Evolutionary conservation across 2,329 filamentous ascomycete genomes (phyloP), one percentile per base, ranked within the genome.

Genomic region (Rutstroemia sp.): DNA sequence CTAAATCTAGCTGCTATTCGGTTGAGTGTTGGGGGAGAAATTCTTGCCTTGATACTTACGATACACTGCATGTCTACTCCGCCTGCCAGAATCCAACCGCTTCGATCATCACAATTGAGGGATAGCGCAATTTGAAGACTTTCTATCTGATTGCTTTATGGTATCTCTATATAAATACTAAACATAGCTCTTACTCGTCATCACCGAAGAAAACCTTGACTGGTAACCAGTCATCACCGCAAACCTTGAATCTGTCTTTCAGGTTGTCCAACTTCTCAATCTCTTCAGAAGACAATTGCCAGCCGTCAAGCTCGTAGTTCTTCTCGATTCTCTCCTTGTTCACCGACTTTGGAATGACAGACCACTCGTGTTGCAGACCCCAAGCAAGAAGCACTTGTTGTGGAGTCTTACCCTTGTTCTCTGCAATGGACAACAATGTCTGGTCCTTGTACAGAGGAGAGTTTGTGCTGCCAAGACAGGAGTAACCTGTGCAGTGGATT

Each of bases 321-420:
- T 76, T 81, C 72, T 87, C 77, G 67, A 95, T 91, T 44, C 89
- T 81, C 53, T 76, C 77, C 63, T 83, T 80, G 63, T 82, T 91
- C 57, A 92, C 87, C 52, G 82, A 87, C 80, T 95, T 95, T 66
- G 89, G 89, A 66, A 95, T 90, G 52, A 95, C 89, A 62, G 83
- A 87, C 77, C 86, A 89, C 58, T 87, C 89, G 69, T 90, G 84
- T 70, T 88, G 82, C 55, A 95, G 74, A 61, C 89, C 89, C 89
- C 89, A 95, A 65, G 84, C 76, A 61, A 95, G 74, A 65, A 94
- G 74, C 52, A 91, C 81, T 77, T 95, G 87, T 75, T 91, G 85
- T 9, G 81, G 76, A 14, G 84, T 83, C 76, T 84, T 84, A 68
- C 80, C 80, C 75, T 88, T 87, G 63, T 72, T 73, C 68, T 84